Conservation (phyloP, 1,139 yeast genomes). For the Geotrichum restrictum region DNA sequence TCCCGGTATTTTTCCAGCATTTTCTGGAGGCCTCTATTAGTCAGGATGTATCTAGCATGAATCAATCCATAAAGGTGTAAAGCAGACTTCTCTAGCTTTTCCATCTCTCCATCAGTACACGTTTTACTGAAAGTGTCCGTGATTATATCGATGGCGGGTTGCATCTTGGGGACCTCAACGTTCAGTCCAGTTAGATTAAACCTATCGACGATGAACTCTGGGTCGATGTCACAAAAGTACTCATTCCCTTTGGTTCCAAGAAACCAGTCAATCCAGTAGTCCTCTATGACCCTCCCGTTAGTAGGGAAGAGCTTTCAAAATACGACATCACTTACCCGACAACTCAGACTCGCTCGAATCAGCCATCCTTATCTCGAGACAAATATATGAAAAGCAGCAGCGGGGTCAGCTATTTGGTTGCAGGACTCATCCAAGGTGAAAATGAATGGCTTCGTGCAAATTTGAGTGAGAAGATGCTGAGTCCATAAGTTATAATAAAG, state of each 20-base stretch:
- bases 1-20: slow-evolving; percentile 84
- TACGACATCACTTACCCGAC: slow-evolving; percentile 10
- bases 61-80: slow-evolving; percentile 72
- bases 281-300: slow-evolving; percentile 40
- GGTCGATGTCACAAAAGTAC: slow-evolving; percentile 91
- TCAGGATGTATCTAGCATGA: slow-evolving; percentile 81
- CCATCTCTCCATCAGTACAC: slow-evolving; percentile 53
- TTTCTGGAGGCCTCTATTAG: slow-evolving; percentile 83
- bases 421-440: no score
- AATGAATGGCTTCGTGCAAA: no score
- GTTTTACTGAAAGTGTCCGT: slow-evolving; percentile 55
- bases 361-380: neutral
- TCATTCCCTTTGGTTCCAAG: slow-evolving; percentile 90
- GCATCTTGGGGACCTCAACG: slow-evolving; percentile 75
- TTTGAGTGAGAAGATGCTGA: no score
- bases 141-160: slow-evolving; percentile 77
- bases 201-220: slow-evolving; percentile 86
- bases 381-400: neutral
- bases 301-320: neutral
- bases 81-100: slow-evolving; percentile 71
- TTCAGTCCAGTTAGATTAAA: slow-evolving; percentile 91
- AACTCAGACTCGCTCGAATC: slow-evolving; percentile 17
- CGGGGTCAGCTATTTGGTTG: neutral
- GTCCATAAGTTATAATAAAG: no score
- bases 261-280: slow-evolving; percentile 92